Base-by-base conservation (phyloP, 2,329 filamentous ascomycete species). In the Blastomyces silverae region DNA sequence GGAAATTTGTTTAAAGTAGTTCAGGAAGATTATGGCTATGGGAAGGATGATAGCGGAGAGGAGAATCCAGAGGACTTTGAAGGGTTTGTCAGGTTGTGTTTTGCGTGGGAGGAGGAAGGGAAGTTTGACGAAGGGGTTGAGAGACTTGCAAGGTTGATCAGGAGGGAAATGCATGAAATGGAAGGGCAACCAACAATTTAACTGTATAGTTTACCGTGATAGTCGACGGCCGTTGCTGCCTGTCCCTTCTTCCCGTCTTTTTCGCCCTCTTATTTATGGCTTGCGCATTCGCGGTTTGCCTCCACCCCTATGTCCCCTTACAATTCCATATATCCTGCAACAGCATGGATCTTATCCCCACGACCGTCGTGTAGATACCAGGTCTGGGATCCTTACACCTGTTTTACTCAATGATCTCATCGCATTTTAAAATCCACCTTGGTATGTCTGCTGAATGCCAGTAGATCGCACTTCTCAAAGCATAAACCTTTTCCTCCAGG, bases 1-100 rank as follows among this genome's bases (percentile, higher is more conserved):
- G 91, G 91, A 2, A 80, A 82, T 61, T 81, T 89, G 67, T 96
- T 93, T 74, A 85, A 88, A 71, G 85, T 89, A 15, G 78, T 80
- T 17, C 84, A 83, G 0, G 57, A 60, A 5, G 34, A 50, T 17
- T 53, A 44, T 61, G 68, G 70, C 66, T 71, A 68, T 64, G 20
- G 20, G 10, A 20, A 39, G 13, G 55, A n/a, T n/a, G 55, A 22
- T 22, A 10, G 3, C 4, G 5, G 63, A 62, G 17, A 59, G 70
- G 77, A 83, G 67, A 74, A 74, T 3, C 77, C 79, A 17, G 78
- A 81, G 42, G 78, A 77, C 52, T 90, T 93, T 71, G 79, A 83
- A 28, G 75, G 81, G 61, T 82, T 83, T 61, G 76, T 92, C 31
- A 81, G 89, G 50, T 74, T 92, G 25, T 91, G 87, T 66, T 92